These are phyloP conservation scores for Solanum ossicruentum DNA, from an alignment of 257 asterid species.

Conservation along the genomic window DNA sequence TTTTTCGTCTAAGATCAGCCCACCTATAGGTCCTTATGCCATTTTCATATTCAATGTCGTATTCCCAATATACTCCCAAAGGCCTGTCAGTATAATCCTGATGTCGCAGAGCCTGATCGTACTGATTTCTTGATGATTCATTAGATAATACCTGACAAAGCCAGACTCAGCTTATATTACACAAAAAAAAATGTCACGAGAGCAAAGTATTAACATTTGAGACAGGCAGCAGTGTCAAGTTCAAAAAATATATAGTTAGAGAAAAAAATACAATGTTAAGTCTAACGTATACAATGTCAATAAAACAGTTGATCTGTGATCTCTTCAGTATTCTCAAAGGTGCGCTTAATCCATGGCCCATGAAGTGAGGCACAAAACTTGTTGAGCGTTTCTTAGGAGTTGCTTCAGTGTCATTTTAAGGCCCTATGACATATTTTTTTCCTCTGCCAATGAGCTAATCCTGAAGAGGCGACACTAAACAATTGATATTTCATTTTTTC, in stretches of 20 bases:
- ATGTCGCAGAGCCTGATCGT: conserved; percentile 40
- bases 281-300: not conserved
- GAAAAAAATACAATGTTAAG: not conserved
- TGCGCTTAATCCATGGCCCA: not conserved
- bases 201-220: not conserved
- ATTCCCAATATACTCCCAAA: conserved; percentile 23
- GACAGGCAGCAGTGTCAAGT: not conserved
- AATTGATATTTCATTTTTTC: not conserved
- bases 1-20: conserved; percentile 47
- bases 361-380: not conserved
- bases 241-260: not conserved
- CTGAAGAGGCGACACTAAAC: not conserved
- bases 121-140: conserved; percentile 50
- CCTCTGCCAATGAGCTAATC: not conserved
- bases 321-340: not conserved
- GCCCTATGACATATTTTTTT: not conserved
- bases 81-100: conserved; percentile 26
- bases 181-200: not conserved
- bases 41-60: conserved; percentile 32
- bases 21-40: conserved; percentile 51
- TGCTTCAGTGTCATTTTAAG: not conserved
- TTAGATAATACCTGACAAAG: conserved; percentile 46
- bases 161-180: not conserved
- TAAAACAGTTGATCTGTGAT: not conserved
- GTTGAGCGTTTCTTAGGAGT: not conserved